Evolutionary conservation across 805 yeast genomes (phyloP).

Genomic region (Zygotorulaspora chibaensis): DNA sequence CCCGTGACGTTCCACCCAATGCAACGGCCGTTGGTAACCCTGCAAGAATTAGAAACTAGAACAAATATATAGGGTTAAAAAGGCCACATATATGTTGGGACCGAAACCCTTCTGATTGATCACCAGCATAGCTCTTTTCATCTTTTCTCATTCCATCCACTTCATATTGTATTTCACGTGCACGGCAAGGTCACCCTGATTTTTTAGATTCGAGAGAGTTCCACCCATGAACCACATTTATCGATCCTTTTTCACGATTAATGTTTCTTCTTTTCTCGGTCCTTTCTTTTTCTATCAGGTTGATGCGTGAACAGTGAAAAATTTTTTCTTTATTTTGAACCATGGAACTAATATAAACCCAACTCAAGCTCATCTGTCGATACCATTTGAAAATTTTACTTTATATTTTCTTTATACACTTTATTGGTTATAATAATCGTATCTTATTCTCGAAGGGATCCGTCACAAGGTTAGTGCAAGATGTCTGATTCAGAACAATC

Average conservation of each 20-base stretch:
- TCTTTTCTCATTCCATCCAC: background rate
- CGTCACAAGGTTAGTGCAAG: constrained; percentile 18
- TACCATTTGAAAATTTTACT: constrained; percentile 3
- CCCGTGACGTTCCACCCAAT: constrained; percentile 50
- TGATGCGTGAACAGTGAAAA: constrained; percentile 12
- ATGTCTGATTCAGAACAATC: constrained; percentile 49
- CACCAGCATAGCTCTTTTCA: background rate
- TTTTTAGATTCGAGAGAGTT: too few relatives aligned
- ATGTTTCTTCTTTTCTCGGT: background rate
- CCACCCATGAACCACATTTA: constrained; percentile 1
- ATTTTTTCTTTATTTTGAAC: constrained; percentile 9
- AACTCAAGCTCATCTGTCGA: constrained; percentile 12
- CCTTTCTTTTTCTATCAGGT: constrained; percentile 5
- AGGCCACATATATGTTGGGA: background rate
- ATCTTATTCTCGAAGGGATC: constrained; percentile 8
- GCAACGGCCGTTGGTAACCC: constrained; percentile 64
- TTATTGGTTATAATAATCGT: constrained; percentile 7
- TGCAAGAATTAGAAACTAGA: background rate
- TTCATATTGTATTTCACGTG: background rate
- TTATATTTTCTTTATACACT: constrained; percentile 5
- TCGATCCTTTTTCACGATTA: background rate
- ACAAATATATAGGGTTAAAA: background rate
- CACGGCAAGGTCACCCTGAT: too few relatives aligned
- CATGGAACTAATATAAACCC: constrained; percentile 10
- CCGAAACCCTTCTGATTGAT: too few relatives aligned